Conservation (phyloP, 1,284 basidiomycete species). For the Sutorius eximius region DNA sequence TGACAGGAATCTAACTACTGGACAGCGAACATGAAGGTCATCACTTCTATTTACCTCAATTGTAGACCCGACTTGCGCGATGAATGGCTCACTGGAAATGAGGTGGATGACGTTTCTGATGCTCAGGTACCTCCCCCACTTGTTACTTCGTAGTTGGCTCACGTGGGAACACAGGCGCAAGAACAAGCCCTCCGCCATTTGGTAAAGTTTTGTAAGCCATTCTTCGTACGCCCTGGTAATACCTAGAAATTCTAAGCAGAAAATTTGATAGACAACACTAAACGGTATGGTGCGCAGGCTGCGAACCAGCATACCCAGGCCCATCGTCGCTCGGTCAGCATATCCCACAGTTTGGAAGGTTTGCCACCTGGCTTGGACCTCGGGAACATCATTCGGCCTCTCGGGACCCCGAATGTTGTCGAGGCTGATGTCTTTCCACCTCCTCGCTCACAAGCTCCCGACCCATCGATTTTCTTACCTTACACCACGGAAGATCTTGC, state of each 20-base stretch:
- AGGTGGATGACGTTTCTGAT: conserved; percentile 88
- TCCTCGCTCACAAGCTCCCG: conserved; percentile 75
- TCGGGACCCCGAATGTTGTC: conserved; percentile 73
- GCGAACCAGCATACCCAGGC: conserved; percentile 52
- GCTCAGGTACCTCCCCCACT: conserved; percentile 54
- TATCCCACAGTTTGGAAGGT: conserved; percentile 77
- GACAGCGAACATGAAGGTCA: conserved; percentile 98
- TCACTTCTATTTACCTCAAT: conserved; percentile 97
- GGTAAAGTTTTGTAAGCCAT: conserved; percentile 85
- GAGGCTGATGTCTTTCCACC: conserved; percentile 84
- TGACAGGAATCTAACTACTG: conserved; percentile 16
- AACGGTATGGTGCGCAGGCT: conserved; percentile 74
- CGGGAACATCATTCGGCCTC: conserved; percentile 67
- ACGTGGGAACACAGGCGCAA: conserved; percentile 66
- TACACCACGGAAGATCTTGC: conserved; percentile 84
- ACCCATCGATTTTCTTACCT: conserved; percentile 81
- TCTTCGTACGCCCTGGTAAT: background rate
- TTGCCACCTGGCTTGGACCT: conserved; percentile 74
- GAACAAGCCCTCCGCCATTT: conserved; percentile 94
- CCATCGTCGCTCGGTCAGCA: conserved; percentile 75
- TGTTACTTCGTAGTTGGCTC: conserved; percentile 1
- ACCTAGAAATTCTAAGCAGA: conserved; percentile 2
- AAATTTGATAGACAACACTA: conserved; percentile 63
- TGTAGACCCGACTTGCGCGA: conserved; percentile 95
- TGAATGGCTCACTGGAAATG: conserved; percentile 95